Percentiles rank a stretch among this genome's conserved stretches.
Conservation (phyloP, 306 rosid species). For the Corylus americana region DNA sequence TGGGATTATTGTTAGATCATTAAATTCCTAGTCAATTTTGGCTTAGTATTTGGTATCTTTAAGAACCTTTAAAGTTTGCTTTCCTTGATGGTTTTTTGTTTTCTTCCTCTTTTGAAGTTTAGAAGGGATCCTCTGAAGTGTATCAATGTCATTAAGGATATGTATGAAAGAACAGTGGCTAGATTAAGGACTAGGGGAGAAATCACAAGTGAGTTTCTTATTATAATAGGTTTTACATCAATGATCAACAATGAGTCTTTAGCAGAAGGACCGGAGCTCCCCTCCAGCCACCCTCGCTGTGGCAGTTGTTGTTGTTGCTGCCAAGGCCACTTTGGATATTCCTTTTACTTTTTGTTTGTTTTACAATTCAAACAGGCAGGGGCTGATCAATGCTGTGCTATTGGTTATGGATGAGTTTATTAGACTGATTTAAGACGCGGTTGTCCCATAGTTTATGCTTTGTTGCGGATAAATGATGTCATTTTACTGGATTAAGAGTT, state of each 20-base stretch:
- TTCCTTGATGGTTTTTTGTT: not conserved
- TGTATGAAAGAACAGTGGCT: not conserved
- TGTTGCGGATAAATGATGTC: no score
- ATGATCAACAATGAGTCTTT: no score
- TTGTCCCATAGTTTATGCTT: no score
- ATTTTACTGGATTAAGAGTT: no score
- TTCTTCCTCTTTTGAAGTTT: not conserved
- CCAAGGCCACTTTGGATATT: not conserved
- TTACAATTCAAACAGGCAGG: not conserved
- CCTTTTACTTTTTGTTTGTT: not conserved
- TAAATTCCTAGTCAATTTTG: not conserved
- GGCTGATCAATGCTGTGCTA: not conserved
- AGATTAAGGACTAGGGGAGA: not conserved
- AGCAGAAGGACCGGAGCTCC: no score
- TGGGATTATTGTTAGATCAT: not conserved
- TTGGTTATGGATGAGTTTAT: no score
- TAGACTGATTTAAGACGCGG: no score
- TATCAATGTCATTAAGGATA: not conserved
- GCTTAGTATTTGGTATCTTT: not conserved
- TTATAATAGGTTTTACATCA: no score
- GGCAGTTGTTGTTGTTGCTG: not conserved
- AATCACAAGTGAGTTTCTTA: no score
- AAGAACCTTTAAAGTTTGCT: not conserved
- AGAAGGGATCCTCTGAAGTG: no score
- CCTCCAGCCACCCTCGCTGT: not conserved